phyloP scores from a whole-genome alignment of 768 basidiomycete genomes.

The Trametes cinnabarina region DNA sequence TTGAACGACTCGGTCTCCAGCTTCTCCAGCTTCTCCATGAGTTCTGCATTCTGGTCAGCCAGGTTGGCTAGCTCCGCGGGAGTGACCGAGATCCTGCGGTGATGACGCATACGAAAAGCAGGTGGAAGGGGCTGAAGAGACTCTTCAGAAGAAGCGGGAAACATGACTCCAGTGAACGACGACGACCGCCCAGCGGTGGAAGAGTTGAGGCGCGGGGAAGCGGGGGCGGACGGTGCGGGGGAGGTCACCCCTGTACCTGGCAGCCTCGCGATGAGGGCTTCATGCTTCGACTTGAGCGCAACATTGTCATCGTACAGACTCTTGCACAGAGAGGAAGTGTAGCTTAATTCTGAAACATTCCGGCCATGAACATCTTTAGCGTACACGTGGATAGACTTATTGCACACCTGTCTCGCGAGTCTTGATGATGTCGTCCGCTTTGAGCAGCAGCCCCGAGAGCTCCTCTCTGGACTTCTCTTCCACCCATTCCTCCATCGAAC shows the following conservation, averaged over 20 bases:
- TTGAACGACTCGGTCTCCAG: conserved; percentile 68
- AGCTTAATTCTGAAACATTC: conserved; percentile 53
- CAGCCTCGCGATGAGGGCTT: conserved; percentile 64
- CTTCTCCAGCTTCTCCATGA: conserved; percentile 70
- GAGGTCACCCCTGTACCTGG: conserved; percentile 31
- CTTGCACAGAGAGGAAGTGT: conserved; percentile 69
- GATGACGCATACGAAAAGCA: conserved; percentile 15
- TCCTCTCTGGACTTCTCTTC: conserved; percentile 72
- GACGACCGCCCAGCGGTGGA: conserved; percentile 6
- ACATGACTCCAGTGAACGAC: conserved; percentile 5
- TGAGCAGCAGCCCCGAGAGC: conserved; percentile 62
- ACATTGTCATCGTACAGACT: conserved; percentile 67
- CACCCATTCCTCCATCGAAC: conserved; percentile 46
- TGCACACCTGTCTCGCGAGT: conserved; percentile 70
- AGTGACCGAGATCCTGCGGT: conserved; percentile 58
- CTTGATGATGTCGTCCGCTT: conserved; percentile 74
- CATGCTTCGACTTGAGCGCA: conserved; percentile 66
- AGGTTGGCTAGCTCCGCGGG: conserved; percentile 67
- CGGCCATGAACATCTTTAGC: not conserved
- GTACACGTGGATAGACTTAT: not conserved
- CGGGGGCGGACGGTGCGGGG: conserved; percentile 24
- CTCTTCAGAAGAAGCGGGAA: conserved; percentile 9
- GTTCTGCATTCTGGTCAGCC: conserved; percentile 81
- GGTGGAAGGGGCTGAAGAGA: conserved; percentile 3
- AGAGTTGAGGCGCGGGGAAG: conserved; percentile 18